Base-by-base conservation (phyloP, 2,329 filamentous ascomycete genomes). In the Lachnellula hyalina region DNA sequence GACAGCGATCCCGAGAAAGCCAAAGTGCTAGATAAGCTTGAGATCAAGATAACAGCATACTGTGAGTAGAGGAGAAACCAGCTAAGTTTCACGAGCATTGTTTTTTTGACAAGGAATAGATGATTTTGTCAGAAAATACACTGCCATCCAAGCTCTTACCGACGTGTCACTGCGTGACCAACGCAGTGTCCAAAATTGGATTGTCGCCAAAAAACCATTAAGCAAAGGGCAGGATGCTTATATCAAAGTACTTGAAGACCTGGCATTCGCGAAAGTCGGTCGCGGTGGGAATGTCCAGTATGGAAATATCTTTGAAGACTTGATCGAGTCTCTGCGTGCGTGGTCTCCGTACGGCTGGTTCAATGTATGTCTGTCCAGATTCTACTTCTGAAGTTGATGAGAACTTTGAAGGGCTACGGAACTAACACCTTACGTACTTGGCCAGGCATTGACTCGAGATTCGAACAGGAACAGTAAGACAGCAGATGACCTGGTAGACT, bases 161-260 rank as follows among this genome's bases (percentile, higher is more conserved):
- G 9, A 47, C 47, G 25, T 45, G 19, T 5, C 59, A 49, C 15
- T 21, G 44, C 15, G 21, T 23, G 23, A 49, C 34, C 53, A 58
- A 17, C 49, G 51, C 15, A 56, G 47, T 23, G 25, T 61, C 5
- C 41, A 53, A 47, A 55, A 53, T 35, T 61, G 49, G 49, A 53
- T 58, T 11, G 38, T 45, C 17, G 40, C 38, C 2, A 49, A 61
- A 28, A 23, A 11, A 17, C 55, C 61, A 8, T 34, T 61, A 2
- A 21, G 19, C 8, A 40, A 49, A 47, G 53, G 48, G 17, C 49
- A 61, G 41, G 53, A 55, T 35, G 48, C 49, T 1, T 61, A 52
- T 17, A 47, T 63, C n/a, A 44, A 34, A 38, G 15, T 54, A n/a
- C 44, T 46, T 7, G 56, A 58, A 11, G 59, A 63, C 48, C 50